These are phyloP conservation scores for Marchantia paleacea DNA, from an alignment of 225 moss, liverwort and hornwort genomes.

Conservation along the genomic window DNA sequence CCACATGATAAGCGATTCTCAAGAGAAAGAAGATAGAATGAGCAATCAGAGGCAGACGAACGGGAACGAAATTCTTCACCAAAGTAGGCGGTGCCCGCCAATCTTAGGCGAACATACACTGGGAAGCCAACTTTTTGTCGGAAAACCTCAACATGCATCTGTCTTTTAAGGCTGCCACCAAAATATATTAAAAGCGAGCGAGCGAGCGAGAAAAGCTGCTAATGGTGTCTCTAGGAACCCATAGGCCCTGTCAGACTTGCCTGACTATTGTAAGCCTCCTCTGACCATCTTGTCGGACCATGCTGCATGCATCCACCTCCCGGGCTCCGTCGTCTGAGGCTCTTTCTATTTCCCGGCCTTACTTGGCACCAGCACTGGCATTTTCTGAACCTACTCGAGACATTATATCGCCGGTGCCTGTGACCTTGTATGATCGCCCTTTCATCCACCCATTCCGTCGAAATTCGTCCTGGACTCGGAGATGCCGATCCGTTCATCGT, in stretches of 20 bases:
- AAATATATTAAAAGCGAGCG: not conserved
- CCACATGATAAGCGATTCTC: not conserved
- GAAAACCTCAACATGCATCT: not conserved
- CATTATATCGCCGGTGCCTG: no score
- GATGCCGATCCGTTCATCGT: no score
- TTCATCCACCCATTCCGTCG: no score
- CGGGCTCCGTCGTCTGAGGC: no score
- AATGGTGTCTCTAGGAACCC: no score
- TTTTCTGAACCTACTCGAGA: no score
- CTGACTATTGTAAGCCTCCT: not conserved
- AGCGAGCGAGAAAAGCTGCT: not conserved
- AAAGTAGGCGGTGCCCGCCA: not conserved
- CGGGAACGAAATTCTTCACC: not conserved
- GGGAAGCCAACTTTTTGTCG: constrained; percentile 3
- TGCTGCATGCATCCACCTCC: not conserved
- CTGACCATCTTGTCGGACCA: constrained; percentile 11
- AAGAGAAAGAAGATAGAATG: not conserved
- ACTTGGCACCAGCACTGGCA: no score
- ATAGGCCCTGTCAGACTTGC: not conserved
- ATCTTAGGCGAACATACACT: not conserved
- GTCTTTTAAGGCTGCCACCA: constrained; percentile 1
- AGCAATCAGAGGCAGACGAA: no score
- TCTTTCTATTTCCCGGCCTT: no score
- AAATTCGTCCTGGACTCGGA: no score
- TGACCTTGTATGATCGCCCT: no score